Percentiles rank a stretch among this genome's conserved stretches.
phyloP scores from a whole-genome alignment of 1,284 basidiomycete species.

The Naganishia sp. region DNA sequence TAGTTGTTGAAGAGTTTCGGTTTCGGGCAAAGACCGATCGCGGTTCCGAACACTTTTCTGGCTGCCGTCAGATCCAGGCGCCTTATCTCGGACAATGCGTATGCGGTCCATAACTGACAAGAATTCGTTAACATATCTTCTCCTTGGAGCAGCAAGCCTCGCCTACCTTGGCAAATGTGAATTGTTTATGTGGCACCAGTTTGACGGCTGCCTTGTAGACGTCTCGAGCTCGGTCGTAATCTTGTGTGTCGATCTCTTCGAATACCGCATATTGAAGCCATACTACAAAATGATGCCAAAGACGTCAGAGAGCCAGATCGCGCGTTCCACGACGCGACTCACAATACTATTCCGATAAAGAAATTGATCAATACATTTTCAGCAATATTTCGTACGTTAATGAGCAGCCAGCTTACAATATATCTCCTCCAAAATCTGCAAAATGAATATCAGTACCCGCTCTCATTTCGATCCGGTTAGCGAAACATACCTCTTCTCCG shows the following conservation, averaged over 20 bases:
- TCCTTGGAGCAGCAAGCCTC: not conserved
- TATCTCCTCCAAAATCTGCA: constrained; percentile 91
- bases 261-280: constrained; percentile 97
- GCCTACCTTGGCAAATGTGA: constrained; percentile 85
- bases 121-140: not conserved
- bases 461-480: not conserved
- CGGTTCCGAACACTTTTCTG: constrained; percentile 83
- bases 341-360: constrained; percentile 35
- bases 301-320: not conserved
- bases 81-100: constrained; percentile 89
- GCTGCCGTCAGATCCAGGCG: constrained; percentile 79
- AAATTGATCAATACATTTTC: not conserved
- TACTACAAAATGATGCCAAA: constrained; percentile 50
- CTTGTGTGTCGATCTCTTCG: constrained; percentile 94
- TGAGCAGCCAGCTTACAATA: constrained; percentile 64
- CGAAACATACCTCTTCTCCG: constrained; percentile 56
- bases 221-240: constrained; percentile 79
- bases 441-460: not conserved
- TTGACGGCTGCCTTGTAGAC: constrained; percentile 88
- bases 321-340: constrained; percentile 22
- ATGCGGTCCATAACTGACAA: constrained; percentile 72
- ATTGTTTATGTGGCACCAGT: constrained; percentile 90
- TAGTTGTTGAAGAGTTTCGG: constrained; percentile 91
- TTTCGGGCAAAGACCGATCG: constrained; percentile 95
- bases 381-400: constrained; percentile 17